Percentiles rank a stretch among this genome's conserved stretches.
phyloP scores from a whole-genome alignment of 768 basidiomycete species.

The Tulasnella sp. region DNA sequence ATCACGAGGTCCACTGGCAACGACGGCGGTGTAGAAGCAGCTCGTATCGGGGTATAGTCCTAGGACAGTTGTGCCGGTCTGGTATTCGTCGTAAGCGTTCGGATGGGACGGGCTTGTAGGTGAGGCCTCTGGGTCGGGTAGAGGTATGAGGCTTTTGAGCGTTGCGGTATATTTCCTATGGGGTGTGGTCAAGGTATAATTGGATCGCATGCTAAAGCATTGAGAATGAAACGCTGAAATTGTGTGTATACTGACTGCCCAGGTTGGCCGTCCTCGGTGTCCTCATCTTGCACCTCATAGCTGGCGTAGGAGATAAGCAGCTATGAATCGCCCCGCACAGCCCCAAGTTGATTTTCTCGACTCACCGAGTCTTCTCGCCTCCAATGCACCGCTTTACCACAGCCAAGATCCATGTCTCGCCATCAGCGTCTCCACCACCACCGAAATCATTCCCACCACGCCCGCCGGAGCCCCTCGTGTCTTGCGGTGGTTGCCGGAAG shows the following conservation, averaged over 20 bases:
- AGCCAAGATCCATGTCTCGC: constrained; percentile 65
- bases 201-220: too few relatives aligned
- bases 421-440: constrained; percentile 36
- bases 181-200: background rate
- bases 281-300: constrained; percentile 80
- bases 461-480: constrained; percentile 14
- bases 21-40: constrained; percentile 81
- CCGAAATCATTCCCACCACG: constrained; percentile 35
- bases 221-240: constrained; percentile 9
- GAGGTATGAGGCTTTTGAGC: constrained; percentile 59
- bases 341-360: too few relatives aligned
- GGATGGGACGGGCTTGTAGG: constrained; percentile 51
- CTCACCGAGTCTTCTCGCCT: constrained; percentile 58
- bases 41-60: constrained; percentile 87
- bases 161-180: constrained; percentile 56
- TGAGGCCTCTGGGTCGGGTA: constrained; percentile 59
- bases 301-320: constrained; percentile 29
- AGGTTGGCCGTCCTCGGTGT: constrained; percentile 68
- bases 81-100: constrained; percentile 60
- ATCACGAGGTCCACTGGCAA: constrained; percentile 53
- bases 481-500: constrained; percentile 48
- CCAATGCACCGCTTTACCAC: constrained; percentile 59
- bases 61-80: constrained; percentile 61
- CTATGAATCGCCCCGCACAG: background rate
- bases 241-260: constrained; percentile 30